These are phyloP conservation scores for Musa schizocarpa DNA, from an alignment of 176 grass and related monocot genomes.

Conservation along the genomic window DNA sequence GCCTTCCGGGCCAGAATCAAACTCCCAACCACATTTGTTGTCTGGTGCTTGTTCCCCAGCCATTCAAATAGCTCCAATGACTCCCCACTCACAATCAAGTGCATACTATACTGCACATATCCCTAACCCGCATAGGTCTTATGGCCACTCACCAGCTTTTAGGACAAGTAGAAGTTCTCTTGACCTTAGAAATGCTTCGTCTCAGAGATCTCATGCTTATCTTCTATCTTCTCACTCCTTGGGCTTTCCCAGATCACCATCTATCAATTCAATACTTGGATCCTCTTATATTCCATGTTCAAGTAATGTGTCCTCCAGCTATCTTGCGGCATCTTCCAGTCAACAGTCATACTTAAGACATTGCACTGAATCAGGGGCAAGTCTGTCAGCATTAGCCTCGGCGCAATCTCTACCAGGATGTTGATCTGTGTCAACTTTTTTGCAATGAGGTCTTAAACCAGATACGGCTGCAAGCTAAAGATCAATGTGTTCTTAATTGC, in stretches of 20 bases:
- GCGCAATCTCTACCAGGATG: constrained; percentile 46
- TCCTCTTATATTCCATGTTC: constrained; percentile 33
- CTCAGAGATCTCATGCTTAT: constrained; percentile 20
- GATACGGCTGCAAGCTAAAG: no score
- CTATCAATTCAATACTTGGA: constrained; percentile 41
- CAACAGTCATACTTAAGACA: constrained; percentile 37
- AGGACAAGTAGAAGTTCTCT: constrained; percentile 3
- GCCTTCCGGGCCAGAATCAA: not conserved
- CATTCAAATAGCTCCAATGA: not conserved
- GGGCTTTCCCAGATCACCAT: constrained; percentile 49
- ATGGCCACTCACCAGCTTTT: constrained; percentile 28
- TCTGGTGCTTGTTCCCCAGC: constrained; percentile 19
- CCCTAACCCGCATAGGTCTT: constrained; percentile 26
- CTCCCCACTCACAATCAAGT: constrained; percentile 14
- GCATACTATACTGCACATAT: constrained; percentile 15
- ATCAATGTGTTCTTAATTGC: no score
- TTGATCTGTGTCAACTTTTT: constrained; percentile 21
- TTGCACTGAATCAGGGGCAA: constrained; percentile 23
- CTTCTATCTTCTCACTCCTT: constrained; percentile 39
- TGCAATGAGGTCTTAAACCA: no score
- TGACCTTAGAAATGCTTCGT: constrained; percentile 24
- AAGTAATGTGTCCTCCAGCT: constrained; percentile 39
- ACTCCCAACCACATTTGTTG: constrained; percentile 24
- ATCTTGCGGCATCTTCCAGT: constrained; percentile 58
- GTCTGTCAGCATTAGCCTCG: constrained; percentile 29